These are phyloP conservation scores for Metarhizium humberi DNA, from an alignment of 2,329 filamentous ascomycete species.

Conservation along the genomic window DNA sequence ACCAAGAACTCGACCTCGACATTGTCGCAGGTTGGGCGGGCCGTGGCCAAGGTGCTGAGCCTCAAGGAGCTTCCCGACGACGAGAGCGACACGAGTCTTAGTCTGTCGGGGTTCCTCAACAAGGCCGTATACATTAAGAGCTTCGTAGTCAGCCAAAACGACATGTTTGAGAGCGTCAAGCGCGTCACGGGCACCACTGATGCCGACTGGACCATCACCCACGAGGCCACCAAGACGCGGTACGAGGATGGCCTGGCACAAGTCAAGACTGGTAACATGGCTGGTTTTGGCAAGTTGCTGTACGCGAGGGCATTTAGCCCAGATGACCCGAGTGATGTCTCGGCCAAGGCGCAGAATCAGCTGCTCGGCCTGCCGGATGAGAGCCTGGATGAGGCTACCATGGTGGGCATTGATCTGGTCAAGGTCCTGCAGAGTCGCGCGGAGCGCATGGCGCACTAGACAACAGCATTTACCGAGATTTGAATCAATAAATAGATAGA, in stretches of 20 bases:
- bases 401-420: constrained; percentile 33
- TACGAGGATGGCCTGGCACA: constrained; percentile 35
- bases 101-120: too few species aligned
- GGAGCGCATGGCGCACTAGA: too few species aligned
- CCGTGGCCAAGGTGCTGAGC: constrained; percentile 39
- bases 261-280: constrained; percentile 28
- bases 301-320: constrained; percentile 47
- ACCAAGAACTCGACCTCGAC: constrained; percentile 33
- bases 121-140: too few species aligned
- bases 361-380: constrained; percentile 47
- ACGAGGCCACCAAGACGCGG: constrained; percentile 25
- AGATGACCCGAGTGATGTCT: constrained; percentile 22
- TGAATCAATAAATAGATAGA: too few species aligned
- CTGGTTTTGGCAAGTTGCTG: constrained; percentile 39
- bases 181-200: constrained; percentile 47
- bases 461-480: too few species aligned
- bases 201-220: constrained; percentile 45
- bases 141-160: constrained; percentile 29
- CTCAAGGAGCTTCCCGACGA: constrained; percentile 35
- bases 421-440: not conserved
- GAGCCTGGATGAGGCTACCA: constrained; percentile 47
- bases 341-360: constrained; percentile 31
- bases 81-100: too few species aligned
- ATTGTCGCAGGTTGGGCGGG: constrained; percentile 43
- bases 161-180: constrained; percentile 55